Evolutionary conservation across 768 basidiomycete genomes (phyloP), one percentile per base, ranked within the genome.

Genomic region (Macrocybe gigantea): DNA sequence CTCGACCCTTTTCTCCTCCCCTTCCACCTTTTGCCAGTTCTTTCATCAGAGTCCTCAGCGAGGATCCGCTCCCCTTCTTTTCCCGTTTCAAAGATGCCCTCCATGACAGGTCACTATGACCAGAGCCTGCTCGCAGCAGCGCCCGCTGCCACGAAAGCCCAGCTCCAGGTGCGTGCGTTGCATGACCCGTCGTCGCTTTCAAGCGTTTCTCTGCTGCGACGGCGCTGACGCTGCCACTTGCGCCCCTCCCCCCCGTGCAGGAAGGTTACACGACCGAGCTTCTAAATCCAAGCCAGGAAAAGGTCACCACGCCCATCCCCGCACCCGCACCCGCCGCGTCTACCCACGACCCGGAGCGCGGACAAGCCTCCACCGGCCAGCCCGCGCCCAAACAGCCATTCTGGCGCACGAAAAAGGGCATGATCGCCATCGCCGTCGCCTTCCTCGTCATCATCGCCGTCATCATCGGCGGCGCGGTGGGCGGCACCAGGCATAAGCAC

Each of bases 401-500:
- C 61, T 82, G 75, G 68, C 69, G 73, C 44, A 76, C 64, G 15
- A 71, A 56, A 31, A 73, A 67, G 12, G 77, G 77, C 6, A 63
- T 71, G 6, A 59, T 77, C 35, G 55, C 62, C 46, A 56, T 77
- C 12, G 49, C 61, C 47, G 37, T 78, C 44, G 53, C 64, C 11
- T 60, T 55, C 2, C 30, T 81, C 37, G 55, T 79, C 30, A 50
- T 79, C 44, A 45, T 83, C 38, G 80, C 64, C 1, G 81, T 72
- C 1, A 65, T 76, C 2, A 71, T 83, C 6, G 82, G 80, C 1
- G 82, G 80, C 14, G 80, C 71, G 0, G 81, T 82, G 1, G 82
- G 79, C 14, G 81, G 73, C 8, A 73, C 72, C 9, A 36, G 38
- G 34, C 47, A 48, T 14, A 51, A 53, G 47, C 14, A 33, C 10